phyloP scores from a whole-genome alignment of 768 basidiomycete species.

The Asterophora lycoperdoides region DNA sequence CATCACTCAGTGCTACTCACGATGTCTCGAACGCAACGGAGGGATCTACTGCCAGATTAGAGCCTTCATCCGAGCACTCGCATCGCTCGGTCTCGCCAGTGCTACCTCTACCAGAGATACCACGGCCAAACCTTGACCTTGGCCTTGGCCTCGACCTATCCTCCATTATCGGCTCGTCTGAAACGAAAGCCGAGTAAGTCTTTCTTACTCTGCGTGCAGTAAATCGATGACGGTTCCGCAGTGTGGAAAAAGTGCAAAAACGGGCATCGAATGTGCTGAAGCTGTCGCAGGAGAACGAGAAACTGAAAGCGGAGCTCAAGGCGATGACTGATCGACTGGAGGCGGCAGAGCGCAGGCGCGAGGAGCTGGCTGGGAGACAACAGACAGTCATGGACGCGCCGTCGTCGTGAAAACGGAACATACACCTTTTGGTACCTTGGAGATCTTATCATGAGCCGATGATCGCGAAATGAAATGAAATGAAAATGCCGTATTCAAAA shows the following conservation, averaged over 20 bases:
- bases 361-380: constrained; percentile 36
- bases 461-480: too few relatives aligned
- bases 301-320: constrained; percentile 68
- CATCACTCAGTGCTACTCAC: constrained; percentile 20
- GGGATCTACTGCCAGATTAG: not conserved
- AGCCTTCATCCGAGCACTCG: not conserved
- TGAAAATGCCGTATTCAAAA: not conserved
- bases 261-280: constrained; percentile 75
- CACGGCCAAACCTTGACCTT: constrained; percentile 39
- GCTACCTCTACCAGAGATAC: constrained; percentile 45
- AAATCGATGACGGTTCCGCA: constrained; percentile 24
- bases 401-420: constrained; percentile 7
- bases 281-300: constrained; percentile 75
- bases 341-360: constrained; percentile 63
- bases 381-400: constrained; percentile 17
- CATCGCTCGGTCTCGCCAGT: constrained; percentile 10
- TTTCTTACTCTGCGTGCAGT: constrained; percentile 12
- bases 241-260: constrained; percentile 55
- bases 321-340: constrained; percentile 73
- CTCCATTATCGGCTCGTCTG: constrained; percentile 35
- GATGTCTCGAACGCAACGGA: not conserved
- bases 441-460: too few relatives aligned
- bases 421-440: too few relatives aligned
- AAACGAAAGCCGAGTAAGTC: constrained; percentile 45
- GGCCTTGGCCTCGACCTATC: constrained; percentile 44